Evolutionary conservation across 257 asterid genomes (phyloP), one percentile per base, ranked within the genome.

Genomic region (Lycium ferocissimum): DNA sequence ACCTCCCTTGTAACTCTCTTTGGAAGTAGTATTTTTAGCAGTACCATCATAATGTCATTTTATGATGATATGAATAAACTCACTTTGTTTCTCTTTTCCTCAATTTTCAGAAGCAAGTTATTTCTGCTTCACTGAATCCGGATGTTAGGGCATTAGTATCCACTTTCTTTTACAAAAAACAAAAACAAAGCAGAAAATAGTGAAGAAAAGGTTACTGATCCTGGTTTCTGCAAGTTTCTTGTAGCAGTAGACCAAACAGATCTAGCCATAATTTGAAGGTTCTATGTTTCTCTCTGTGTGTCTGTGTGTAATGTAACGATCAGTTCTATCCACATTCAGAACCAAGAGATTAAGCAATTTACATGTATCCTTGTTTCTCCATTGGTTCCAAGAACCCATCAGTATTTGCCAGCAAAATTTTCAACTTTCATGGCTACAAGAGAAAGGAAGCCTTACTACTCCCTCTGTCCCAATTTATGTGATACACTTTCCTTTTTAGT

Each of bases 171-270:
- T 43, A 43, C 37, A 9, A 72, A 10, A 71, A 72, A 2, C 17
- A 43, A 45, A 72, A 72, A 72, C 13, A 45, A 43, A 72, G 58
- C 57, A 72, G 80, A 72, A 72, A 72, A 3, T 43, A 45, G 38
- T 12, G 38, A 71, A 71, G 79, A 43, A 9, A 71, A 71, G 57
- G 37, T 70, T 54, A 70, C 13, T 38, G 75, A n/a, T 66, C 73
- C 4, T 66, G 7, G 73, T 66, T 66, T 35, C 61, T 53, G 61
- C 61, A 56, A 15, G 8, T 58, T 58, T 18, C 65, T 58, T 18
- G 4, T 17, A 58, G 65, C 65, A 58, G 22, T 59, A 33, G 66
- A 59, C 33, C 66, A 59, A 59, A 14, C 13, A 56, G 5, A 56
- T 56, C 61, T 56, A 56, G 61, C 61, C 61, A 56, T 1, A 56